Evolutionary conservation across 306 rosid species (phyloP).

Genomic region (Astragalus membranaceus): DNA sequence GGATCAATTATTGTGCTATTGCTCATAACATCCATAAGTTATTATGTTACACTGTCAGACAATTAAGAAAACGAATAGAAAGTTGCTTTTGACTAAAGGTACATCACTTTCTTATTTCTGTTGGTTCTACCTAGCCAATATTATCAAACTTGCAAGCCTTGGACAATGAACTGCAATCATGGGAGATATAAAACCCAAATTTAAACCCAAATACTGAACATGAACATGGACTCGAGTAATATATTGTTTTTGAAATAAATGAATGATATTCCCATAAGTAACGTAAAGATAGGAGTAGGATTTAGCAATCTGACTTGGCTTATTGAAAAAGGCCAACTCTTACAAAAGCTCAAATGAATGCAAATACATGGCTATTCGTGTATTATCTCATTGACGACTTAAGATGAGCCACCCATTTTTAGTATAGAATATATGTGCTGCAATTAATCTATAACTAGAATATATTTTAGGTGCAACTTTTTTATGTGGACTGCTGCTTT

Average conservation of each 20-base stretch:
- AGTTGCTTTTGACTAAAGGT: background rate
- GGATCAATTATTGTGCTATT: background rate
- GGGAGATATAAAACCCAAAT: background rate
- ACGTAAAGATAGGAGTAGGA: background rate
- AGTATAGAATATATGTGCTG: background rate
- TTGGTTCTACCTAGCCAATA: background rate
- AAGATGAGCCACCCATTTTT: background rate
- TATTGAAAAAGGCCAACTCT: background rate
- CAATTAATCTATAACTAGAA: background rate
- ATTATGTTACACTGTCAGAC: background rate
- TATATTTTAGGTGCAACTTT: conserved; percentile 14
- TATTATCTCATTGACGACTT: background rate
- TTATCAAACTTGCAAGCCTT: background rate
- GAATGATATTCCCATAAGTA: background rate
- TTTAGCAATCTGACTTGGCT: background rate
- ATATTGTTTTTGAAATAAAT: background rate
- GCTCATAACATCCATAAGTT: background rate
- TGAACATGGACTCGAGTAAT: background rate
- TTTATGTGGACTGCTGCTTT: conserved; percentile 16
- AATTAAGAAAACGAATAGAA: background rate
- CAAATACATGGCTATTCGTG: background rate
- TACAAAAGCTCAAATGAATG: background rate
- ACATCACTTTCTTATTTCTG: background rate
- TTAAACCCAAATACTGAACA: background rate
- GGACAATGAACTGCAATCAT: background rate